Evolutionary conservation across 345 rosid species (phyloP), one percentile per base, ranked within the genome.

Genomic region (Dovyalis caffra): DNA sequence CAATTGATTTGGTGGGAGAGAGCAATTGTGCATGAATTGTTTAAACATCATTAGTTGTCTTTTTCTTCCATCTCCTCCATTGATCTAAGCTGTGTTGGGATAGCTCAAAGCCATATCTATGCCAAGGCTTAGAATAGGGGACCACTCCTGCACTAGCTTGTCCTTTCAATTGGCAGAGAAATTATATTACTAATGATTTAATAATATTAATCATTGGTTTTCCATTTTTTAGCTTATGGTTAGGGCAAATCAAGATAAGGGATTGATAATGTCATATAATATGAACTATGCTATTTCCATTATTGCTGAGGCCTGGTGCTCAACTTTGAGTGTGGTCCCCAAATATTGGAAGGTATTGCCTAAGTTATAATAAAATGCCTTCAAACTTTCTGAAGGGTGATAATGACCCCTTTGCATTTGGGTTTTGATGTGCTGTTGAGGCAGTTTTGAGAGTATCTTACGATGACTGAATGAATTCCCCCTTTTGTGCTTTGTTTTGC

Each of bases 401-500:
- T 47, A 20, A 3, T 1, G 33, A 8, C 5, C 6, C 68, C 29
- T 51, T 53, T 66, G 65, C 60, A 16, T 16, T 45, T 18, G 68
- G 49, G 25, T 47, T 64, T 67, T 62, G 53, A 32, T 74, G n/a
- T 72, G 37, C 65, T 70, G 38, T 61, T 67, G 68, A 18, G 75
- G 26, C 21, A 69, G 65, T 45, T 51, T 25, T 40, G 37, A 72
- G 70, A 38, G 32, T 62, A 43, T 56, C 21, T 56, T 43, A 31
- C 4, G 60, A 47, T 64, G 32, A 75, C 63, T 81, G 28, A 62
- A 74, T 79, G 64, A 56, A 67, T 64, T 43, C 40, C 40, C 35
- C 49, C 16, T 20, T 49, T 63, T 73, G 14, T 80, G 34, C 45
- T 73, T 73, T 79, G 65, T 83, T 77, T 56, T 86, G 85, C 90